Evolutionary conservation across 345 rosid genomes (phyloP).

Genomic region (Syzygium aqueum): DNA sequence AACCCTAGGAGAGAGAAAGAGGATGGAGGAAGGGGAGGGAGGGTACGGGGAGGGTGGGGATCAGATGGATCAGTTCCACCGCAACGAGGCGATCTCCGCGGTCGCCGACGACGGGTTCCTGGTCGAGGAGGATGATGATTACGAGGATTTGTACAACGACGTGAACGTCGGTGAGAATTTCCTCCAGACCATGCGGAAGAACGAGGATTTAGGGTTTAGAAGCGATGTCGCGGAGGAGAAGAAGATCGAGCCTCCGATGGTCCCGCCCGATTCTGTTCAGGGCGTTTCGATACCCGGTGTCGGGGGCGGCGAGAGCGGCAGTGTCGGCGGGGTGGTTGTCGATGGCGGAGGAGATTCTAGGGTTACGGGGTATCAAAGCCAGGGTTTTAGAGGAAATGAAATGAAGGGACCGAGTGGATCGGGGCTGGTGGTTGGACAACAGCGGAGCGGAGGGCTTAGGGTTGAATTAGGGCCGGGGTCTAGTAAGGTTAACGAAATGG

Average conservation of each 20-base stretch:
- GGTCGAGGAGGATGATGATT: slow-evolving; percentile 68
- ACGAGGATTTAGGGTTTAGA: slow-evolving; percentile 30
- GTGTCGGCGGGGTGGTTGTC: slow-evolving; percentile 9
- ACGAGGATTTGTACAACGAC: slow-evolving; percentile 71
- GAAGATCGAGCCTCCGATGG: slow-evolving; percentile 10
- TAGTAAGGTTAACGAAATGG: slow-evolving; percentile 19
- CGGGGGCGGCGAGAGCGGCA: slow-evolving; percentile 18
- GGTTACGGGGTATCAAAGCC: slow-evolving; percentile 17
- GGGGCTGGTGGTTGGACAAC: slow-evolving; percentile 10
- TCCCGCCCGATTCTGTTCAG: neutral
- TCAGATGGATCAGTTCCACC: slow-evolving; percentile 54
- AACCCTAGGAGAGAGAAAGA: slow-evolving; percentile 2
- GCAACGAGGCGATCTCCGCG: slow-evolving; percentile 60
- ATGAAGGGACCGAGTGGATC: slow-evolving; percentile 15
- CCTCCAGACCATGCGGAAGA: slow-evolving; percentile 49
- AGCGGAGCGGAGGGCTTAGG: slow-evolving; percentile 43
- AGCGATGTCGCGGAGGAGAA: slow-evolving; percentile 14
- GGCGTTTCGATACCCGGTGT: slow-evolving; percentile 27
- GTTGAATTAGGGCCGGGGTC: slow-evolving; percentile 48
- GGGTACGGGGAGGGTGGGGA: slow-evolving; percentile 36
- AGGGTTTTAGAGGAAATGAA: slow-evolving; percentile 28
- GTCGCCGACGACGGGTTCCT: slow-evolving; percentile 61
- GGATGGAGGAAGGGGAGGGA: slow-evolving; percentile 32
- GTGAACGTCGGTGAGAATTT: slow-evolving; percentile 82
- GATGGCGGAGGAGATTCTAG: slow-evolving; percentile 22